Percentiles rank a stretch among this genome's conserved stretches.
Evolutionary conservation across 768 basidiomycete species (phyloP).

Genomic region (Suillus subalutaceus): DNA sequence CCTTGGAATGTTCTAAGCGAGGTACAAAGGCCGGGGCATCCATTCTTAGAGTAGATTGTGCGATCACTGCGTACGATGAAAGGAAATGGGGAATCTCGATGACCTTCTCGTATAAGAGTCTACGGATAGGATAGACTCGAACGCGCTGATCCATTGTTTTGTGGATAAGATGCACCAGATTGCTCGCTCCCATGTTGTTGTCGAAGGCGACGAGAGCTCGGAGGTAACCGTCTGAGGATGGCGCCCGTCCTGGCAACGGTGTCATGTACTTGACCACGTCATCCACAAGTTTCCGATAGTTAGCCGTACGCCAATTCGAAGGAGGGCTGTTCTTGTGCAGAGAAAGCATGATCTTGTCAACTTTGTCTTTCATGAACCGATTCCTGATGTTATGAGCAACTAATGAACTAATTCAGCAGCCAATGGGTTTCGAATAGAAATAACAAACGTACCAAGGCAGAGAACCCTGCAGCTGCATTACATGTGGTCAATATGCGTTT

Average conservation of each 20-base stretch:
- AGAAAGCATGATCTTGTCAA: slow-evolving; percentile 14
- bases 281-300: slow-evolving; percentile 17
- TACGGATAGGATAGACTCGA: slow-evolving; percentile 20
- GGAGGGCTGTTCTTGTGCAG: slow-evolving; percentile 11
- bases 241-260: background rate
- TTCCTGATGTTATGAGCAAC: slow-evolving; percentile 38
- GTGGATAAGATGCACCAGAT: slow-evolving; percentile 31
- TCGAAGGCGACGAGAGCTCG: slow-evolving; percentile 20
- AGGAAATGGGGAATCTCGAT: slow-evolving; percentile 36
- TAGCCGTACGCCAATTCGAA: slow-evolving; percentile 3
- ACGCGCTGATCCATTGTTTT: slow-evolving; percentile 1
- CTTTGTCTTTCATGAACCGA: slow-evolving; percentile 1
- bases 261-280: slow-evolving; percentile 9
- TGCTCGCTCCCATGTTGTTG: slow-evolving; percentile 16
- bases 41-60: slow-evolving; percentile 18
- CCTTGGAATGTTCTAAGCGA: background rate
- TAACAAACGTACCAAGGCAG: slow-evolving; percentile 45
- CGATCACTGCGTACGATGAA: slow-evolving; percentile 16
- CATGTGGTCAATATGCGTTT: slow-evolving; percentile 4
- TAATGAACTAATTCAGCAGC: slow-evolving; percentile 9
- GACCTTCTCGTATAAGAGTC: slow-evolving; percentile 32
- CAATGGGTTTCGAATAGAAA: background rate
- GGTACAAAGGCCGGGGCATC: slow-evolving; percentile 22
- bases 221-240: slow-evolving; percentile 14
- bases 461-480: slow-evolving; percentile 48